These are phyloP conservation scores for Stagonosporopsis vannaccii DNA, from an alignment of 2,329 filamentous ascomycete genomes.

Conservation along the genomic window DNA sequence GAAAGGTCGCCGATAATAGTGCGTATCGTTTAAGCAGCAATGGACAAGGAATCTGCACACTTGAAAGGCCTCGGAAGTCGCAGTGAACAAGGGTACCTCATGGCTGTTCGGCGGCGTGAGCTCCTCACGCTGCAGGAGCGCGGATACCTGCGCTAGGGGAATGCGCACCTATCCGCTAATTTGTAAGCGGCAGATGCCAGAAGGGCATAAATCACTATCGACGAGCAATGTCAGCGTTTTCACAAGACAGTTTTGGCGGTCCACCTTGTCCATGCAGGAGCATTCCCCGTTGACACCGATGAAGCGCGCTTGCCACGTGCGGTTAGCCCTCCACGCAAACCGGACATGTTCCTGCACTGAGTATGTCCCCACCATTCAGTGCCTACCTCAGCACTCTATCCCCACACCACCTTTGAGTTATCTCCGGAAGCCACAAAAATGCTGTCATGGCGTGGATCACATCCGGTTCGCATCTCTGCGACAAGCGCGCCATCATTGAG, in stretches of 20 bases:
- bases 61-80: slow-evolving; percentile 7
- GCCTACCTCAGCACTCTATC: slow-evolving; percentile 14
- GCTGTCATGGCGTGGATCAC: slow-evolving; percentile 14
- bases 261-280: slow-evolving; percentile 10
- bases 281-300: slow-evolving; percentile 4
- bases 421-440: slow-evolving; percentile 14
- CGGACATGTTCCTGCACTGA: slow-evolving; percentile 19
- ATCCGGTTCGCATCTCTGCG: slow-evolving; percentile 8
- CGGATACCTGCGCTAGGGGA: slow-evolving; percentile 9
- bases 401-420: slow-evolving; percentile 17
- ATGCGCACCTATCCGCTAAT: slow-evolving; percentile 10
- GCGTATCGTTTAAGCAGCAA: slow-evolving; percentile 1
- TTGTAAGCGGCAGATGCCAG: background rate
- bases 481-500: slow-evolving; percentile 9
- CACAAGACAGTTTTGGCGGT: slow-evolving; percentile 4
- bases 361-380: slow-evolving; percentile 15
- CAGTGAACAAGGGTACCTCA: slow-evolving; percentile 10
- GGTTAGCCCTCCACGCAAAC: background rate
- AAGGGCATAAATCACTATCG: slow-evolving; percentile 6
- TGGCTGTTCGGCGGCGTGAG: background rate
- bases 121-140: slow-evolving; percentile 8
- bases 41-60: slow-evolving; percentile 4
- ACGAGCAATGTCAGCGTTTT: slow-evolving; percentile 1
- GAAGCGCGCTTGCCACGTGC: background rate
- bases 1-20: slow-evolving; percentile 8